phyloP scores from a whole-genome alignment of 1,284 basidiomycete genomes.

The Coriolopsis trogii region DNA sequence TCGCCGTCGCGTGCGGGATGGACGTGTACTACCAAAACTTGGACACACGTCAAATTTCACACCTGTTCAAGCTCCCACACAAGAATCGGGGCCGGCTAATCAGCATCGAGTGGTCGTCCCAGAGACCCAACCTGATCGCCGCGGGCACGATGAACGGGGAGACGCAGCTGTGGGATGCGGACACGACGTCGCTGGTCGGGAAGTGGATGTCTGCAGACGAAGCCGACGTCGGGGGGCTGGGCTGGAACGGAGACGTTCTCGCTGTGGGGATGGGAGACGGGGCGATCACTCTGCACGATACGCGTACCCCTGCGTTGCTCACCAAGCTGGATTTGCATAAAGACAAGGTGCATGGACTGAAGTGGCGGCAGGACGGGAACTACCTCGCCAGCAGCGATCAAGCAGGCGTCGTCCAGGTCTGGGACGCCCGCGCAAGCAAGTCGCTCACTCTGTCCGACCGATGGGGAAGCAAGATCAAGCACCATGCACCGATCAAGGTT shows the following conservation, averaged over 20 bases:
- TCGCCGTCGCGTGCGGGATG: conserved; percentile 49
- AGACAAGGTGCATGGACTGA: conserved; percentile 46
- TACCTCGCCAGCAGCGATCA: conserved; percentile 47
- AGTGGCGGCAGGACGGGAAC: conserved; percentile 48
- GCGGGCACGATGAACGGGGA: conserved; percentile 44
- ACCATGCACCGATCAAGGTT: conserved; percentile 59
- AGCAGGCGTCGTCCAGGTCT: conserved; percentile 45
- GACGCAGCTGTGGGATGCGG: conserved; percentile 46
- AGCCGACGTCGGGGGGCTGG: conserved; percentile 43
- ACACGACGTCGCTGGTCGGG: conserved; percentile 29
- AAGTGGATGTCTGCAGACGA: conserved; percentile 41
- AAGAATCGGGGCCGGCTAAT: conserved; percentile 26
- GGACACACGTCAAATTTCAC: conserved; percentile 46
- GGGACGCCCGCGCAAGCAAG: conserved; percentile 45
- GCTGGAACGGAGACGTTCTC: conserved; percentile 44
- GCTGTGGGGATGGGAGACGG: conserved; percentile 45
- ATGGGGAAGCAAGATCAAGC: conserved; percentile 51
- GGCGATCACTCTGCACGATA: conserved; percentile 42
- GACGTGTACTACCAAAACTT: conserved; percentile 54
- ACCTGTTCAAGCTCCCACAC: conserved; percentile 40
- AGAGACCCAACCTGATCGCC: conserved; percentile 36
- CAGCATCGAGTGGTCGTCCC: conserved; percentile 43
- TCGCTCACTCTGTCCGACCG: conserved; percentile 36
- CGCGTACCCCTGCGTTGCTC: conserved; percentile 34
- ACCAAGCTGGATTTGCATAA: conserved; percentile 38